These are phyloP conservation scores for Malassezia equina DNA, from an alignment of 1,284 basidiomycete genomes.

Conservation along the genomic window DNA sequence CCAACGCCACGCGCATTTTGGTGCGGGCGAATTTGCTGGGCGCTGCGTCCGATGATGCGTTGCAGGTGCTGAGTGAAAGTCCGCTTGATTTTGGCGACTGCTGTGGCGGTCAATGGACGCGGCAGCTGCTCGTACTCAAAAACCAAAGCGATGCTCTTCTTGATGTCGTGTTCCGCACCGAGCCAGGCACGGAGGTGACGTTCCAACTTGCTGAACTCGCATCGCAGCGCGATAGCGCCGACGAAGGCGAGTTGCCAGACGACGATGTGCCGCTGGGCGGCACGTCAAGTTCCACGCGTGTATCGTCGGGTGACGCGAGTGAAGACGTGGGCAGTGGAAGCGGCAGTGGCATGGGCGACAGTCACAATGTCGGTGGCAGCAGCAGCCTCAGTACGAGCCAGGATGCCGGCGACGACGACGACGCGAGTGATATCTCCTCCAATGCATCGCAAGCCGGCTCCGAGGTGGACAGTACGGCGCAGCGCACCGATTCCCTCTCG, in stretches of 20 bases:
- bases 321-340: background rate
- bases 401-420: background rate
- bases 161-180: slow-evolving; percentile 50
- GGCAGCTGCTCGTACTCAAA: slow-evolving; percentile 51
- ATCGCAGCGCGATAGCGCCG: slow-evolving; percentile 17
- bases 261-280: slow-evolving; percentile 20
- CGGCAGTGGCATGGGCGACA: background rate
- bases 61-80: slow-evolving; percentile 50
- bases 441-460: slow-evolving; percentile 44
- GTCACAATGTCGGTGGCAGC: background rate
- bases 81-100: slow-evolving; percentile 52
- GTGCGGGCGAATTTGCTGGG: slow-evolving; percentile 44
- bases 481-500: background rate
- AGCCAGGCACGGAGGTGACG: slow-evolving; percentile 50
- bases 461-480: slow-evolving; percentile 23
- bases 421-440: slow-evolving; percentile 19
- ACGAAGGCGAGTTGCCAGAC: slow-evolving; percentile 22
- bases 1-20: slow-evolving; percentile 34
- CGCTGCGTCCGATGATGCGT: slow-evolving; percentile 47
- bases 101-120: slow-evolving; percentile 51
- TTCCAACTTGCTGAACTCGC: slow-evolving; percentile 51
- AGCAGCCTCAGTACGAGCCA: background rate
- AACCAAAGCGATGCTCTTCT: slow-evolving; percentile 50
- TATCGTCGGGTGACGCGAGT: background rate
- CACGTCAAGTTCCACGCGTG: slow-evolving; percentile 15